Evolutionary conservation across 1,139 yeast genomes (phyloP).

Genomic region (Scheffersomyces quercinus): DNA sequence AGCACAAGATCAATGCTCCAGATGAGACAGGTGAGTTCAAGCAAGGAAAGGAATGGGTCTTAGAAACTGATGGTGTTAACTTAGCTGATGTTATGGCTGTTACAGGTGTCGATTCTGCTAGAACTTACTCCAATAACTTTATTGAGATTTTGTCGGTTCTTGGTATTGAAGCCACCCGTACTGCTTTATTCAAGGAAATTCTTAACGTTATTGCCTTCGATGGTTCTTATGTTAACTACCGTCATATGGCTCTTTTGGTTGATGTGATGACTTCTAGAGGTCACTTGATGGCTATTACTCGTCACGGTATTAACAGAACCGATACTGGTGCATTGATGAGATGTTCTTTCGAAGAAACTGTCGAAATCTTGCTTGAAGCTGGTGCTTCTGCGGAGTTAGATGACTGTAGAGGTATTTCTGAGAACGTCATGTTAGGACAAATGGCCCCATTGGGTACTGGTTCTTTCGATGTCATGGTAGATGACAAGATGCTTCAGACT

Average conservation of each 20-base stretch:
- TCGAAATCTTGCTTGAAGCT: constrained; percentile 94
- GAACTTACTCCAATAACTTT: constrained; percentile 94
- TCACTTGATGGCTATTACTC: constrained; percentile 96
- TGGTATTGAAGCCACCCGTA: constrained; percentile 98
- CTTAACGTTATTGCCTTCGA: constrained; percentile 97
- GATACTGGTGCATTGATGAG: constrained; percentile 99
- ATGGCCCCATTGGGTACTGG: constrained; percentile 99
- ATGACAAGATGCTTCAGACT: constrained; percentile 79
- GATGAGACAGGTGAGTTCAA: constrained; percentile 84
- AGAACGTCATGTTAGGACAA: constrained; percentile 96
- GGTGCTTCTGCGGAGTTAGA: constrained; percentile 98
- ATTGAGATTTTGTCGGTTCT: constrained; percentile 92
- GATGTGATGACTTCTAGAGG: constrained; percentile 99
- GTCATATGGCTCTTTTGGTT: constrained; percentile 96
- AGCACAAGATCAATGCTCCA: constrained; percentile 77
- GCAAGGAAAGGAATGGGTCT: constrained; percentile 94
- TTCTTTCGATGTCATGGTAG: constrained; percentile 92
- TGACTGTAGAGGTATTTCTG: constrained; percentile 98
- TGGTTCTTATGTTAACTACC: constrained; percentile 98
- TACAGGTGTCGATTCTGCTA: constrained; percentile 87
- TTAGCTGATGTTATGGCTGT: constrained; percentile 93
- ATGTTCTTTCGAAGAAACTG: constrained; percentile 99
- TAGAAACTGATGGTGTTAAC: constrained; percentile 98
- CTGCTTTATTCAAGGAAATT: constrained; percentile 90
- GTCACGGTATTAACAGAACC: constrained; percentile 98